phyloP scores from a whole-genome alignment of 495 filamentous ascomycete species.

The Lentithecium fluviatile region DNA sequence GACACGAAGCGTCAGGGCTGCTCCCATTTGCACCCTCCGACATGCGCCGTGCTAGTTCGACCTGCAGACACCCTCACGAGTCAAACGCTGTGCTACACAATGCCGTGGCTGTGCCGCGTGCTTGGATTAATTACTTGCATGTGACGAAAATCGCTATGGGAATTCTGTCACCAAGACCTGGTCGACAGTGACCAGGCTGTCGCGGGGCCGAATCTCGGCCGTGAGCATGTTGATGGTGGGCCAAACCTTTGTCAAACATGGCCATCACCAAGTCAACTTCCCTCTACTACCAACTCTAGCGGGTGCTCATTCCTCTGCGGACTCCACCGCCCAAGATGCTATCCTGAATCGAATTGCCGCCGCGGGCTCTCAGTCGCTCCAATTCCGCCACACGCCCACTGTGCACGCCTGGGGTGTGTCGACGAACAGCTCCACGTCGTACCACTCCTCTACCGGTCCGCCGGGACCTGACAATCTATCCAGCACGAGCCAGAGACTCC shows the following conservation, averaged over 20 bases:
- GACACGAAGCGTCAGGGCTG: constrained; percentile 28
- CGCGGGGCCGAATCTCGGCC: too few relatives aligned
- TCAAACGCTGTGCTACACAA: background rate
- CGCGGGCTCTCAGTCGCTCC: constrained; percentile 38
- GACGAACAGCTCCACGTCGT: constrained; percentile 39
- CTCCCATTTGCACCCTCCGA: constrained; percentile 9
- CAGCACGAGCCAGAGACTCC: constrained; percentile 75
- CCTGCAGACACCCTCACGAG: background rate
- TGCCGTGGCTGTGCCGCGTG: background rate
- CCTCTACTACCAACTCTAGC: too few relatives aligned
- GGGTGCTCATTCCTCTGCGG: too few relatives aligned
- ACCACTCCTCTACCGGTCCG: constrained; percentile 37
- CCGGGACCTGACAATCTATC: constrained; percentile 53
- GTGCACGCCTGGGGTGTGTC: constrained; percentile 36
- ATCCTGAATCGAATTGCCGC: too few relatives aligned
- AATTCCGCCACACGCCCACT: constrained; percentile 40
- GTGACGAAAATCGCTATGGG: too few relatives aligned
- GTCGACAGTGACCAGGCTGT: too few relatives aligned
- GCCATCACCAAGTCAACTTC: too few relatives aligned
- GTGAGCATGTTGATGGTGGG: too few relatives aligned
- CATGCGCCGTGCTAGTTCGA: background rate
- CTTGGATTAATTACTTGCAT: background rate
- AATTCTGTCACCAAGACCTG: too few relatives aligned
- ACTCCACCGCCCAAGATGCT: too few relatives aligned
- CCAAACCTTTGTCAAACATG: too few relatives aligned